Evolutionary conservation across 768 basidiomycete genomes (phyloP).

Genomic region (Kondoa subrosea): DNA sequence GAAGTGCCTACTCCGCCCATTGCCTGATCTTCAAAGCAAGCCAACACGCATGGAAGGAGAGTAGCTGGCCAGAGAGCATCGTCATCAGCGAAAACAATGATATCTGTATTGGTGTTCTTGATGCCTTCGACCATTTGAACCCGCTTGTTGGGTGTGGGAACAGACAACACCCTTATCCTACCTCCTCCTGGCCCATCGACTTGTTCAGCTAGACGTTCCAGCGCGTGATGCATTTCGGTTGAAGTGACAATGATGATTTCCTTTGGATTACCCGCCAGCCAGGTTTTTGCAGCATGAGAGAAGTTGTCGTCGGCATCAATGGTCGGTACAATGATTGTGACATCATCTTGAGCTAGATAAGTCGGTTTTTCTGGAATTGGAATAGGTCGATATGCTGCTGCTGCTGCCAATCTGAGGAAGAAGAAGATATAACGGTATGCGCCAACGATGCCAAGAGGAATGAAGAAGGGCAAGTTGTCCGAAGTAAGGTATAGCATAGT

Average conservation of each 20-base stretch:
- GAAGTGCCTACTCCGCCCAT: constrained; percentile 82
- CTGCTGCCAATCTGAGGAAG: constrained; percentile 63
- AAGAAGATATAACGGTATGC: constrained; percentile 93
- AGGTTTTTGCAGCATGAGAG: constrained; percentile 77
- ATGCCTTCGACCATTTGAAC: constrained; percentile 89
- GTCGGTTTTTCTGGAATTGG: constrained; percentile 79
- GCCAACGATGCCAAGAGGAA: constrained; percentile 76
- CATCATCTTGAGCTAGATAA: constrained; percentile 75
- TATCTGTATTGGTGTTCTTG: constrained; percentile 67
- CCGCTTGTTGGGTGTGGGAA: constrained; percentile 61
- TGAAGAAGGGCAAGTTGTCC: constrained; percentile 77
- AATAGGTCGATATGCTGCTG: constrained; percentile 65
- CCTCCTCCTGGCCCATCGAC: constrained; percentile 41
- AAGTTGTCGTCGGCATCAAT: constrained; percentile 93
- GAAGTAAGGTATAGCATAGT: constrained; percentile 76
- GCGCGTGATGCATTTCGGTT: constrained; percentile 73
- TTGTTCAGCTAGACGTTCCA: constrained; percentile 71
- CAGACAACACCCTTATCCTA: constrained; percentile 21
- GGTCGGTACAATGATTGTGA: constrained; percentile 89
- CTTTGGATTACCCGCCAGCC: constrained; percentile 82
- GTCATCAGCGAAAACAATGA: constrained; percentile 67
- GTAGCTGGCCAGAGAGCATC: constrained; percentile 92
- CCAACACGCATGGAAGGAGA: constrained; percentile 69
- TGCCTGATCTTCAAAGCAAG: constrained; percentile 86
- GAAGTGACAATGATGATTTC: constrained; percentile 62